These are phyloP conservation scores for Xylaria sp. DNA, from an alignment of 2,329 filamentous ascomycete genomes.

Conservation along the genomic window DNA sequence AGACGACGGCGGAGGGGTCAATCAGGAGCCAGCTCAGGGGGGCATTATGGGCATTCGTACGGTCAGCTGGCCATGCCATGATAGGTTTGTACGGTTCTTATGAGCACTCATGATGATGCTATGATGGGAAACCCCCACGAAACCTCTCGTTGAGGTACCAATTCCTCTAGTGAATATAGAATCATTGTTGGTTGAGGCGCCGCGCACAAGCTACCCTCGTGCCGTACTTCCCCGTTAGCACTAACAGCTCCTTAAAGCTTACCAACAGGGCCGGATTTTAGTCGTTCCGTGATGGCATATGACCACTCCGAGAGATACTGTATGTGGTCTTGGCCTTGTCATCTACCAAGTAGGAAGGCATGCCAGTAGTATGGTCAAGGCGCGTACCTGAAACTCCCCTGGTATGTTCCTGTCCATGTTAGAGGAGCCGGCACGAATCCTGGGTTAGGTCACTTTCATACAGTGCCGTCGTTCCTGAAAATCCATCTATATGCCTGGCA, in stretches of 20 bases:
- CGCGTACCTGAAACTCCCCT: slow-evolving; percentile 30
- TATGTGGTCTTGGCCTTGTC: background rate
- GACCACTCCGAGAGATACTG: background rate
- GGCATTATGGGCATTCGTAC: background rate
- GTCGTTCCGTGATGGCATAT: background rate
- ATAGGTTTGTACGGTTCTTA: background rate
- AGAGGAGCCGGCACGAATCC: background rate
- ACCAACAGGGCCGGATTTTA: background rate
- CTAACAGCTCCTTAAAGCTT: background rate
- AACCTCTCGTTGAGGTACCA: background rate
- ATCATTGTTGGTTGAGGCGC: background rate
- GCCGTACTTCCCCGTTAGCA: slow-evolving; percentile 1
- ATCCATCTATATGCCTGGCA: background rate
- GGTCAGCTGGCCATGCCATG: slow-evolving; percentile 27
- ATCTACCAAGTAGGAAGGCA: background rate
- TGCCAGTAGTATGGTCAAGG: background rate
- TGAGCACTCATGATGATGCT: slow-evolving; percentile 22
- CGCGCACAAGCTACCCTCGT: slow-evolving; percentile 4
- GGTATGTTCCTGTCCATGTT: slow-evolving; percentile 19
- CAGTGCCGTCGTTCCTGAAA: slow-evolving; percentile 16
- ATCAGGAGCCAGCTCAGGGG: slow-evolving; percentile 4
- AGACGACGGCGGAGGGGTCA: slow-evolving; percentile 20
- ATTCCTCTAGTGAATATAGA: background rate
- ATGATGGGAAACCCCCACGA: background rate
- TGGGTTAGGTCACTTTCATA: background rate